A percentile compares a stretch with the other conserved stretches of the same genome.
Evolutionary conservation across 495 filamentous ascomycete genomes (phyloP).

Genomic region (Chaetomidium leptoderma): DNA sequence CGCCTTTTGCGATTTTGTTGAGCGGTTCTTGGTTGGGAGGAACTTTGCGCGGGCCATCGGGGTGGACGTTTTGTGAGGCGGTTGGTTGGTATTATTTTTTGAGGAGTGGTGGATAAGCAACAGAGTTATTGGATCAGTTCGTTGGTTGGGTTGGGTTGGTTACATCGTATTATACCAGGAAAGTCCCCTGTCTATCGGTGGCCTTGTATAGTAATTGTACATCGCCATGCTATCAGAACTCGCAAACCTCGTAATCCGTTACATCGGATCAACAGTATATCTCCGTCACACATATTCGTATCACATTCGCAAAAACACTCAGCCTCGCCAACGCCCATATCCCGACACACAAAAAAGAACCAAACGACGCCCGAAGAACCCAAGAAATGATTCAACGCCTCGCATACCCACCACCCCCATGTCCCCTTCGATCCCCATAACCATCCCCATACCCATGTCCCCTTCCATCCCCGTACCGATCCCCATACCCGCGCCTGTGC

Average conservation of each 20-base stretch:
- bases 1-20: not conserved
- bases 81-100: not conserved
- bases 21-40: not conserved
- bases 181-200: not conserved
- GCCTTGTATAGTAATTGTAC: too few relatives aligned
- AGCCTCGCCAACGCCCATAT: not conserved
- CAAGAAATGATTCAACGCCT: not conserved
- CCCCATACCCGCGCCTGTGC: too few relatives aligned
- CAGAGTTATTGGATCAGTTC: not conserved
- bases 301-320: too few relatives aligned
- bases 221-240: too few relatives aligned
- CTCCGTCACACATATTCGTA: not conserved
- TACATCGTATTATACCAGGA: not conserved
- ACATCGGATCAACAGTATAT: not conserved
- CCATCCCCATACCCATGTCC: not conserved
- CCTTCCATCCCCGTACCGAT: not conserved
- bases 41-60: slow-evolving; percentile 6
- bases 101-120: not conserved
- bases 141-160: not conserved
- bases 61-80: not conserved
- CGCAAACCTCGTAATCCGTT: too few relatives aligned
- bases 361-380: not conserved
- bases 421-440: not conserved
- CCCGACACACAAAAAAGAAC: not conserved
- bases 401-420: not conserved